A percentile compares a stretch with the other conserved stretches of the same genome.
Conservation (phyloP, 306 rosid genomes). For the Cicer bijugum region DNA sequence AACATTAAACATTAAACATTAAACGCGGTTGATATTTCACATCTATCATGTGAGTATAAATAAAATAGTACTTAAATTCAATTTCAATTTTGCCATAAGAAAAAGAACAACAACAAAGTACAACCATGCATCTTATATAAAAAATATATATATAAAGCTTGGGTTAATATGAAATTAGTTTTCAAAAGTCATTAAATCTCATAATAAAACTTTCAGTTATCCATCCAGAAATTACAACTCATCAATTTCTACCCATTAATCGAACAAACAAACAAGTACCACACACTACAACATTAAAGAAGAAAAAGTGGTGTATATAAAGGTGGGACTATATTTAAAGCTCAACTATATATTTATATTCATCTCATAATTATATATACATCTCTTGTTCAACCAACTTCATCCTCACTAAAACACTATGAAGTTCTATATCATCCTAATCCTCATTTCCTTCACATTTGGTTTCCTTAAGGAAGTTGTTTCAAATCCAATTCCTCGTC, state of each 20-base stretch:
- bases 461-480: constrained; percentile 36
- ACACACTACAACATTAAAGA: not conserved
- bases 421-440: constrained; percentile 41
- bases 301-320: constrained; percentile 3
- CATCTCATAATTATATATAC: not conserved
- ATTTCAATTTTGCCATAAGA: not conserved
- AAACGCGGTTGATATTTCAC: too few relatives aligned
- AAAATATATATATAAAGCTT: too few relatives aligned
- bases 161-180: too few relatives aligned
- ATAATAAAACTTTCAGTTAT: too few relatives aligned
- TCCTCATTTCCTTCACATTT: constrained; percentile 12
- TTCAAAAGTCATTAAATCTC: too few relatives aligned
- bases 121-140: too few relatives aligned
- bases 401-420: constrained; percentile 28
- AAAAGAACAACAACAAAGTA: too few relatives aligned
- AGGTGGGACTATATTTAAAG: constrained; percentile 25
- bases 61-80: too few relatives aligned
- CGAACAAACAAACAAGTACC: not conserved
- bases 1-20: too few relatives aligned
- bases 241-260: not conserved
- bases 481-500: constrained; percentile 40
- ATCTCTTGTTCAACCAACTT: not conserved
- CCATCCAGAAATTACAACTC: constrained; percentile 6
- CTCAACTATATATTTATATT: constrained; percentile 40
- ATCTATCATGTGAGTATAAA: too few relatives aligned